Conservation (phyloP, 2,329 filamentous ascomycete species). For the Nigrograna mackinnonii region DNA sequence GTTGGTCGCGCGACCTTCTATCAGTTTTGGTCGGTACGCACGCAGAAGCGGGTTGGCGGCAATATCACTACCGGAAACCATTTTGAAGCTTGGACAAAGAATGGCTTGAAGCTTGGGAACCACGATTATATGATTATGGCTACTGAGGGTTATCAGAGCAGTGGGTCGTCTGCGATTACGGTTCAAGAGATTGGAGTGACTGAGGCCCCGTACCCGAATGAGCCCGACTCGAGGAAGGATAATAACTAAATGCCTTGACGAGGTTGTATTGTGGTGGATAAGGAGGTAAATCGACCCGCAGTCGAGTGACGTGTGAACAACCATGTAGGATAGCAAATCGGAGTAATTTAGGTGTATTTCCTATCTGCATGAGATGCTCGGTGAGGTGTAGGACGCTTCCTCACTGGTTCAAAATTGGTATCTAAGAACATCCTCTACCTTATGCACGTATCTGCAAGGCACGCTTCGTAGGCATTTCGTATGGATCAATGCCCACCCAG, state of each 20-base stretch:
- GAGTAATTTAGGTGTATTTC: too few relatives aligned
- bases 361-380: too few relatives aligned
- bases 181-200: slow-evolving; percentile 7
- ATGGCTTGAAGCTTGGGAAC: slow-evolving; percentile 53
- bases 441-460: too few relatives aligned
- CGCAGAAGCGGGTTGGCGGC: slow-evolving; percentile 52
- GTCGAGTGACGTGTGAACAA: too few relatives aligned
- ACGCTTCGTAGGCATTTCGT: too few relatives aligned
- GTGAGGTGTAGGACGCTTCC: too few relatives aligned
- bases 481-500: too few relatives aligned
- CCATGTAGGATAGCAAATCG: too few relatives aligned
- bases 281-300: too few relatives aligned
- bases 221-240: slow-evolving; percentile 8
- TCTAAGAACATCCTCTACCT: too few relatives aligned
- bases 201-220: slow-evolving; percentile 9
- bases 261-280: too few relatives aligned
- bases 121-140: slow-evolving; percentile 60
- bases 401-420: too few relatives aligned
- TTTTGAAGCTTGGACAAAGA: slow-evolving; percentile 57
- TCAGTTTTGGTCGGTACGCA: slow-evolving; percentile 59
- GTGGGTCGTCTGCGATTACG: slow-evolving; percentile 50
- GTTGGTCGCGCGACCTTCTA: slow-evolving; percentile 58
- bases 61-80: slow-evolving; percentile 55
- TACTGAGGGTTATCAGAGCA: slow-evolving; percentile 58
- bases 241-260: slow-evolving; percentile 10